Evolutionary conservation across 805 yeast species (phyloP), one percentile per base, ranked within the genome.

Genomic region (Ogataea pini): DNA sequence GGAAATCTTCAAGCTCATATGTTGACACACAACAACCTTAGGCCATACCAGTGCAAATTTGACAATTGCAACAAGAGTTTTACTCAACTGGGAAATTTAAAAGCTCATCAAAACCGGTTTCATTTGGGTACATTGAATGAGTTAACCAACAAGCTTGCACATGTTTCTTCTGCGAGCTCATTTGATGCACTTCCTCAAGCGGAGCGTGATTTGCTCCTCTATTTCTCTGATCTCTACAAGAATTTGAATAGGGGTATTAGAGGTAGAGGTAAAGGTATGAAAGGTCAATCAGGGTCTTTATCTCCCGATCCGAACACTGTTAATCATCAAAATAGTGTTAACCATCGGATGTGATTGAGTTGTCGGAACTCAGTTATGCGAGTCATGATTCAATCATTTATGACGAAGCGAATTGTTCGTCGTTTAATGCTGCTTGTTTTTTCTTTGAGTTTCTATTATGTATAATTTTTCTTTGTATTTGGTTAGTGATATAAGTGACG

Each of bases 71-170:
- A 79, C 56, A 90, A 89, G 69, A 77, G 85, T 4, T 91, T 91
- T 61, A 87, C 97, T 1, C 98, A 91, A 70, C 73, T 91, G 58
- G 97, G 97, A 3, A 91, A 91, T 62, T 76, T 91, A 73, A 91
- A 92, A 68, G 87, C 96, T 1, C 98, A 92, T 67, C 98, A 91
- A 63, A 92, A 91, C 68, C 76, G 91, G 58, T 89, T 90, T 62
- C 98, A 90, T 66, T 68, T 82, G 54, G 79, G 79, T 13, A 83
- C 95, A 0, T 72, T 92, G 54, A 81, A 81, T 55, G 72, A 72
- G 27, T 71, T 90, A 62, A 87, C 95, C 1, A 78, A 74, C 49
- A 79, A 75, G 56, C 68, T 86, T 52, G 90, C 92, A 1, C 83
- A 80, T 54, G 67, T 82, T 46, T 79, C 83, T 17, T 76, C 79